Conservation (phyloP, 495 filamentous ascomycete genomes). For the Xylaria longipes region DNA sequence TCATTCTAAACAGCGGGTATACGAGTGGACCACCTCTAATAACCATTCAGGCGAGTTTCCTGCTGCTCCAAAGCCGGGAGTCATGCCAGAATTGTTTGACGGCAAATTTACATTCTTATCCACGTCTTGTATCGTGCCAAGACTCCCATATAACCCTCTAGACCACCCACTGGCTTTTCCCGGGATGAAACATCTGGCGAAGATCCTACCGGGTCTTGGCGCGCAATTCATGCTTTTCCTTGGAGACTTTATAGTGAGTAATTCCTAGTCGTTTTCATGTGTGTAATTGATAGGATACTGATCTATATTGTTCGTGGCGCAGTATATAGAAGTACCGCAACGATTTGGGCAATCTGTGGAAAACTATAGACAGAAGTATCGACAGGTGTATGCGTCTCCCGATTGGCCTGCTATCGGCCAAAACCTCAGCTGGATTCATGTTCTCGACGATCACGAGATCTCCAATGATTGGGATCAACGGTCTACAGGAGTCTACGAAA, state of each 20-base stretch:
- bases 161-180: slow-evolving; percentile 81
- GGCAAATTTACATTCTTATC: slow-evolving; percentile 85
- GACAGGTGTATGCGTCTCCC: slow-evolving; percentile 90
- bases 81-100: slow-evolving; percentile 59
- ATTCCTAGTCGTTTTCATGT: neutral
- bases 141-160: slow-evolving; percentile 85
- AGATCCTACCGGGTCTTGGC: slow-evolving; percentile 65
- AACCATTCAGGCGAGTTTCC: slow-evolving; percentile 79
- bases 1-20: slow-evolving; percentile 63
- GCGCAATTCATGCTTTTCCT: slow-evolving; percentile 96
- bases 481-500: slow-evolving; percentile 45
- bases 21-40: slow-evolving; percentile 83
- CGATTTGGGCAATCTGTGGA: slow-evolving; percentile 73
- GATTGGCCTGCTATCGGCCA: slow-evolving; percentile 75
- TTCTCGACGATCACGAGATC: slow-evolving; percentile 96
- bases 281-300: neutral
- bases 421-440: slow-evolving; percentile 92
- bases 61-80: slow-evolving; percentile 67
- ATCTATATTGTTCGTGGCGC: neutral
- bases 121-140: slow-evolving; percentile 87
- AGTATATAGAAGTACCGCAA: slow-evolving; percentile 86
- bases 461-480: slow-evolving; percentile 55
- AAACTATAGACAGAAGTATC: slow-evolving; percentile 88
- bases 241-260: slow-evolving; percentile 81
- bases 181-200: slow-evolving; percentile 74